Evolutionary conservation across 768 basidiomycete genomes (phyloP).

Genomic region (Gloeopeniophorella convolvens): DNA sequence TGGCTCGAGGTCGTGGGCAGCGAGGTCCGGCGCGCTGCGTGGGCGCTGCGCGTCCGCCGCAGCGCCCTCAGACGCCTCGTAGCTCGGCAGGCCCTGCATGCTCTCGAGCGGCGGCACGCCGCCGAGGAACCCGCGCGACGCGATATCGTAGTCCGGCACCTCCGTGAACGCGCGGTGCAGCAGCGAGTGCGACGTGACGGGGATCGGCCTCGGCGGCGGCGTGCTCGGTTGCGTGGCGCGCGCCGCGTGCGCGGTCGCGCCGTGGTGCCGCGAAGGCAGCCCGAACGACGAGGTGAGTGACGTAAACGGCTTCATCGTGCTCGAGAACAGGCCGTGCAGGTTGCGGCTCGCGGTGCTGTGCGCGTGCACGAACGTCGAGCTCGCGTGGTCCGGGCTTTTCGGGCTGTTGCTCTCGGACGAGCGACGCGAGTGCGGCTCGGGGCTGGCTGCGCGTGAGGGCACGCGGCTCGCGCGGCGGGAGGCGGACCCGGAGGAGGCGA

Average conservation of each 20-base stretch:
- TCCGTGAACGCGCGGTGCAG: slow-evolving; percentile 61
- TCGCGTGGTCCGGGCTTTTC: neutral
- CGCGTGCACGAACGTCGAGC: slow-evolving; percentile 47
- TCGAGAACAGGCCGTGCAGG: slow-evolving; percentile 45
- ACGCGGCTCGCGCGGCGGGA: slow-evolving; percentile 31
- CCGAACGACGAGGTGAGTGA: slow-evolving; percentile 39
- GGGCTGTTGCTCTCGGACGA: slow-evolving; percentile 11
- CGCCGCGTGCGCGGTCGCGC: slow-evolving; percentile 11
- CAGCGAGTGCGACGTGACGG: slow-evolving; percentile 25
- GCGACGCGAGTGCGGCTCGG: slow-evolving; percentile 36
- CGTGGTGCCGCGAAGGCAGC: slow-evolving; percentile 24
- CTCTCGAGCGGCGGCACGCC: slow-evolving; percentile 80
- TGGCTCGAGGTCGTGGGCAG: slow-evolving; percentile 3
- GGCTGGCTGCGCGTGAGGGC: slow-evolving; percentile 46
- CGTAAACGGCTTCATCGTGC: slow-evolving; percentile 59
- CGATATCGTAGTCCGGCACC: slow-evolving; percentile 83
- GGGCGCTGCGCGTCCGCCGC: slow-evolving; percentile 22
- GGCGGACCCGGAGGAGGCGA: slow-evolving; percentile 25
- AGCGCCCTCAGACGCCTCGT: slow-evolving; percentile 67
- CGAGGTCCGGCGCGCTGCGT: slow-evolving; percentile 21
- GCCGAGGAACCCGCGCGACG: slow-evolving; percentile 82
- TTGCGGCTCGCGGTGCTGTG: slow-evolving; percentile 44
- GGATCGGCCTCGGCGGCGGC: slow-evolving; percentile 11
- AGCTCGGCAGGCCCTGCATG: slow-evolving; percentile 74
- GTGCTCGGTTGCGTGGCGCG: slow-evolving; percentile 13